phyloP scores from a whole-genome alignment of 768 basidiomycete genomes.

The Boletus sp. region DNA sequence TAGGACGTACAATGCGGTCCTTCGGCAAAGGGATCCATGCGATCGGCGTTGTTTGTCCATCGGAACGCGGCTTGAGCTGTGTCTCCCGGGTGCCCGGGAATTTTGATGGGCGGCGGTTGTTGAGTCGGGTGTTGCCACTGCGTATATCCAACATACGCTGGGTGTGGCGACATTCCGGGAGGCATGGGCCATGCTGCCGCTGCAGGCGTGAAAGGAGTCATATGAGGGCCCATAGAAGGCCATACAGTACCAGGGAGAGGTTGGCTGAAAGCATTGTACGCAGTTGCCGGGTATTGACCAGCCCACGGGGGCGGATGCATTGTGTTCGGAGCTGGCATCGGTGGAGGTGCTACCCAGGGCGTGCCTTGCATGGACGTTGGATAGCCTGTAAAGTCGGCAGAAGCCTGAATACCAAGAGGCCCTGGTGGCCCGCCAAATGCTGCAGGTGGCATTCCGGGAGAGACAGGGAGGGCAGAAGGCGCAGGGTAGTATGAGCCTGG shows the following conservation, averaged over 20 bases:
- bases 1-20: constrained; percentile 41
- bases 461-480: constrained; percentile 27
- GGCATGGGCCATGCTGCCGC: constrained; percentile 25
- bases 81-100: constrained; percentile 23
- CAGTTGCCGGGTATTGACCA: constrained; percentile 18
- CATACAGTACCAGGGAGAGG: constrained; percentile 29
- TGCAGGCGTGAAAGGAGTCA: constrained; percentile 25
- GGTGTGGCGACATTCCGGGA: constrained; percentile 25
- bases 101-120: constrained; percentile 22
- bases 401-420: constrained; percentile 9
- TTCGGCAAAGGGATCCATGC: constrained; percentile 37
- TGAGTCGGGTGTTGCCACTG: constrained; percentile 29
- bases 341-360: constrained; percentile 24
- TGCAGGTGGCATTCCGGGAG: constrained; percentile 12
- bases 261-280: constrained; percentile 30
- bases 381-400: constrained; percentile 34
- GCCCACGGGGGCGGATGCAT: constrained; percentile 22
- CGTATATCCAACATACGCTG: constrained; percentile 19
- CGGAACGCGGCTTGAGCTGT: constrained; percentile 27
- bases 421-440: constrained; percentile 9
- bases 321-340: constrained; percentile 21
- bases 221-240: constrained; percentile 14
- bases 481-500: constrained; percentile 33
- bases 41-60: constrained; percentile 30
- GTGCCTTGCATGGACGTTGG: constrained; percentile 23